Evolutionary conservation across 1,139 yeast species (phyloP), one percentile per base, ranked within the genome.

Genomic region (Torulaspora globosa): DNA sequence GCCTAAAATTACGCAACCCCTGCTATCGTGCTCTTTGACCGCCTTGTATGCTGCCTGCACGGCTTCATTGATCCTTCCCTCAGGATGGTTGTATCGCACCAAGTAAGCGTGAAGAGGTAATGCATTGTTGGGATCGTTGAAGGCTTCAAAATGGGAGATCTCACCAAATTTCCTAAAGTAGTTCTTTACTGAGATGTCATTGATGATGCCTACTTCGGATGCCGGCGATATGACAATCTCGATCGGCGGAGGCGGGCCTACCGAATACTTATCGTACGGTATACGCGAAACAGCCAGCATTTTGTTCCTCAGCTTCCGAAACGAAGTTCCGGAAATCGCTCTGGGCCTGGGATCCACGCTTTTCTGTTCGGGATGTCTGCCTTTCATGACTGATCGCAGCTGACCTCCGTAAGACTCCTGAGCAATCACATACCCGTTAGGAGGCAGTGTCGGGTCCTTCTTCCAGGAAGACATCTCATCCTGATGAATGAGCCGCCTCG

Each of bases 101-200:
- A 80, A 70, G 37, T 84, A 85, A 28, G 88, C 70, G 3, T 96
- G 95, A 41, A 89, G 66, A 0, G 95, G 92, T 18, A 84, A 85
- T 2, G 90, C 96, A 43, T 85, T 81, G 15, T 73, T 72, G 1
- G 94, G 88, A 59, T 90, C 95, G 51, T 76, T 78, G 16, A 82
- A 70, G 49, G 81, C 73, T 51, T 78, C 79, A 46, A 85, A 70
- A 35, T 78, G 80, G 5, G 70, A 66, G 2, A 82, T 63, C 10
- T 75, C 76, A 2, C 96, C 96, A 65, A 73, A 84, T 30, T 75
- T 68, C 36, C 72, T 72, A 51, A 88, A 80, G 51, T 82, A 82
- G 43, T 76, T 69, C 28, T 70, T 64, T 49, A 81, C 58, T 5
- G 61, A 51, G 10, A 60, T 39, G 26, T 60, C 65, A 16, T 58